Conservation (phyloP, 2,329 filamentous ascomycete species). For the Phialemoniopsis sp. region DNA sequence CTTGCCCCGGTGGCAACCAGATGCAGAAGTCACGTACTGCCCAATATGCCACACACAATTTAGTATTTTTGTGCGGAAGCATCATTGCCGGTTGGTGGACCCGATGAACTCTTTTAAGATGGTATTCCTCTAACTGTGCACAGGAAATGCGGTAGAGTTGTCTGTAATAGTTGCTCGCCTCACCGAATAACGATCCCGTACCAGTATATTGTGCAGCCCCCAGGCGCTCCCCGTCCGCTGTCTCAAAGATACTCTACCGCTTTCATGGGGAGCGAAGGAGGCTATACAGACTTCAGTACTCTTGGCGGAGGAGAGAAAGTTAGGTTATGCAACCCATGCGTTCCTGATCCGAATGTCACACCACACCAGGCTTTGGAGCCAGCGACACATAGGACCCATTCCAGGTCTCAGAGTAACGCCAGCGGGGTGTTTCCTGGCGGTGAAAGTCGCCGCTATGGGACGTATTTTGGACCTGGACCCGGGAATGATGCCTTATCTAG, state of each 20-base stretch:
- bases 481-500: conserved; percentile 29
- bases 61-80: conserved; percentile 81
- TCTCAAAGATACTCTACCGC: conserved; percentile 31
- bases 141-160: conserved; percentile 88
- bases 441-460: conserved; percentile 18
- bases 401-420: conserved; percentile 41
- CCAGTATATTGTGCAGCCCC: conserved; percentile 85
- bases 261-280: conserved; percentile 33
- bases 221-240: conserved; percentile 31
- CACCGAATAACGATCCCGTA: conserved; percentile 93
- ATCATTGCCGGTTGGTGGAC: conserved; percentile 74
- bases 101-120: not conserved
- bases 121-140: no score
- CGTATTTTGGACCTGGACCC: conserved; percentile 27
- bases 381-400: conserved; percentile 25
- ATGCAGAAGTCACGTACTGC: conserved; percentile 75
- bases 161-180: conserved; percentile 85
- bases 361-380: conserved; percentile 42
- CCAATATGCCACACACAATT: conserved; percentile 81
- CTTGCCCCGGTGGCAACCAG: conserved; percentile 83
- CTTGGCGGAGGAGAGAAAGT: conserved; percentile 53
- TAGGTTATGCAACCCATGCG: conserved; percentile 58
- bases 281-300: conserved; percentile 37
- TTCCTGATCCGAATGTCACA: conserved; percentile 56
- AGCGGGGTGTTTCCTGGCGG: conserved; percentile 20